phyloP scores from a whole-genome alignment of 2,329 filamentous ascomycete species.

The Pseudocercospora eumusae region DNA sequence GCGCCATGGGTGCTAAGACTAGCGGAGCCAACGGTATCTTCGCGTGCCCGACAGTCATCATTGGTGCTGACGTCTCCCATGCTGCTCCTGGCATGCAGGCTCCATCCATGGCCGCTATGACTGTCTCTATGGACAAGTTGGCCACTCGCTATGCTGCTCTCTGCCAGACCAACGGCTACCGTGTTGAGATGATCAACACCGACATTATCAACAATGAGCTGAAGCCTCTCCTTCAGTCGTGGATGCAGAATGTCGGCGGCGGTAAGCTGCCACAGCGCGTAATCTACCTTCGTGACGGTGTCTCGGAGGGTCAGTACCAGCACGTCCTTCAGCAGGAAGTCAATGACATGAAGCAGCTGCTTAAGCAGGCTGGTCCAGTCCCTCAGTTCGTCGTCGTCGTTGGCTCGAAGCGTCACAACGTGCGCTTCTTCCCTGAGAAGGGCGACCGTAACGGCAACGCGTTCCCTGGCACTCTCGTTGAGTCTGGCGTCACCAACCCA shows the following conservation, averaged over 20 bases:
- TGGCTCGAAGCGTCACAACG: slow-evolving; percentile 90
- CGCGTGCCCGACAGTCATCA: slow-evolving; percentile 69
- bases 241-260: slow-evolving; percentile 59
- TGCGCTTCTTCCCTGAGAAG: slow-evolving; percentile 80
- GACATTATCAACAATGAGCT: slow-evolving; percentile 66
- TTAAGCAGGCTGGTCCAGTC: slow-evolving; percentile 39
- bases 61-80: slow-evolving; percentile 91
- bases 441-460: slow-evolving; percentile 79
- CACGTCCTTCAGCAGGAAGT: slow-evolving; percentile 82
- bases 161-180: slow-evolving; percentile 79
- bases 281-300: slow-evolving; percentile 91
- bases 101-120: slow-evolving; percentile 80
- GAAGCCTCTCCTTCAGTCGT: slow-evolving; percentile 61
- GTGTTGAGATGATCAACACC: slow-evolving; percentile 74
- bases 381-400: slow-evolving; percentile 83
- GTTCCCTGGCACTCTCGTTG: slow-evolving; percentile 82
- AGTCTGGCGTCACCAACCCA: slow-evolving; percentile 85
- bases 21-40: slow-evolving; percentile 39
- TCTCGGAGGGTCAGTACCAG: slow-evolving; percentile 81
- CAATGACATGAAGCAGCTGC: slow-evolving; percentile 62
- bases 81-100: slow-evolving; percentile 66
- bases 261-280: slow-evolving; percentile 68
- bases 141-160: slow-evolving; percentile 75
- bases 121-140: slow-evolving; percentile 72
- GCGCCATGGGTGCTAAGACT: slow-evolving; percentile 46